These are phyloP conservation scores for Carex arenaria DNA, from an alignment of 202 grass and related monocot species.

Conservation along the genomic window DNA sequence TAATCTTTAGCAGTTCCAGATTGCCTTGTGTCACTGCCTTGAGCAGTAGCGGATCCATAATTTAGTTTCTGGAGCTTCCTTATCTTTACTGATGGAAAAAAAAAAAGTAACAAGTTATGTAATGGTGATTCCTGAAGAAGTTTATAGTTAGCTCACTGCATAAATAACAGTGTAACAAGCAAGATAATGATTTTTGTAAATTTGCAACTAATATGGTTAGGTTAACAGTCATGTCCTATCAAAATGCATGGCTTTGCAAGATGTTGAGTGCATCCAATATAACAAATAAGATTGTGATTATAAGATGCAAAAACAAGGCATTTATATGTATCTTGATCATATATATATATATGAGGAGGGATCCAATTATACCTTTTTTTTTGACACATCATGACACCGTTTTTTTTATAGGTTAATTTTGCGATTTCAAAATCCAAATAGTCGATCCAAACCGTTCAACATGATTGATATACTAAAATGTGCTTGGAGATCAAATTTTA, in stretches of 20 bases:
- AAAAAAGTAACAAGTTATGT: not conserved
- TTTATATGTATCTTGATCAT: not conserved
- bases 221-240: not conserved
- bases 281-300: not conserved
- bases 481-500: no score
- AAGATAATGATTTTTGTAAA: slow-evolving; percentile 3
- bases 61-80: not conserved
- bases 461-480: no score
- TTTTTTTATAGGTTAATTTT: no score
- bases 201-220: not conserved
- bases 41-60: slow-evolving; percentile 43
- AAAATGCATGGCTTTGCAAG: not conserved
- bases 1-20: not conserved
- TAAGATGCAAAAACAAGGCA: not conserved
- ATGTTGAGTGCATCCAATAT: not conserved
- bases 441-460: no score
- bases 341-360: not conserved
- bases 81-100: not conserved
- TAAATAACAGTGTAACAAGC: not conserved
- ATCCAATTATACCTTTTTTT: no score
- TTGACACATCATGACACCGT: no score
- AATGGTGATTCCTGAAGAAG: not conserved
- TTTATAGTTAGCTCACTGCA: not conserved
- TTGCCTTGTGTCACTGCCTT: slow-evolving; percentile 37
- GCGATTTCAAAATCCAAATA: no score